Conservation (phyloP, 306 rosid genomes). For the Amphicarpaea edgeworthii region DNA sequence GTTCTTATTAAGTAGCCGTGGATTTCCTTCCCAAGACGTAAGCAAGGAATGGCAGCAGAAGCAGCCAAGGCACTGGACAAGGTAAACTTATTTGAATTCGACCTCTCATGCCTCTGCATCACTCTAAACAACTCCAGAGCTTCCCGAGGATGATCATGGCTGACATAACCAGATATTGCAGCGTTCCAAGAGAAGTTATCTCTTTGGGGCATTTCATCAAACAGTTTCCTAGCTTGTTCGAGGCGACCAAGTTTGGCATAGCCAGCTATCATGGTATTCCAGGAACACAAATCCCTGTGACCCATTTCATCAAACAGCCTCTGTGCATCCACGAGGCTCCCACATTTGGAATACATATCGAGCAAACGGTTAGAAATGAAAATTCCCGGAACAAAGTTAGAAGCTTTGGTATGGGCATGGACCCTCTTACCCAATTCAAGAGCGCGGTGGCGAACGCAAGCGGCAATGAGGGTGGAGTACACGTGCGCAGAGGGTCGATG, state of each 20-base stretch:
- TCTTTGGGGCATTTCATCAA: constrained; percentile 8
- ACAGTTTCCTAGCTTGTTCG: background rate
- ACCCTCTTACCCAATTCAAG: constrained; percentile 14
- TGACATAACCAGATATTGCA: constrained; percentile 6
- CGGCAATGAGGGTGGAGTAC: constrained; percentile 7
- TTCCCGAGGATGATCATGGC: constrained; percentile 5
- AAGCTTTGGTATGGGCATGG: constrained; percentile 18
- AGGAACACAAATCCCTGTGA: constrained; percentile 26
- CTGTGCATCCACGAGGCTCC: constrained; percentile 10
- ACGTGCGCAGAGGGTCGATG: background rate
- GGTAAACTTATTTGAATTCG: constrained; percentile 12
- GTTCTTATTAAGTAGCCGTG: constrained; percentile 13
- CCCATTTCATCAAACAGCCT: constrained; percentile 1
- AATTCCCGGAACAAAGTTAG: constrained; percentile 1
- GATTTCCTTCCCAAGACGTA: constrained; percentile 11
- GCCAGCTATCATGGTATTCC: background rate
- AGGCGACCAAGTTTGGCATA: constrained; percentile 23
- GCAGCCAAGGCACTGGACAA: constrained; percentile 16
- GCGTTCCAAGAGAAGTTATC: constrained; percentile 17
- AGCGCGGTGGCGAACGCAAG: constrained; percentile 12
- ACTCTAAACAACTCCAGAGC: constrained; percentile 11
- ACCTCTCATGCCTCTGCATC: constrained; percentile 4
- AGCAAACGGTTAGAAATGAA: constrained; percentile 13
- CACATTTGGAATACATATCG: constrained; percentile 18
- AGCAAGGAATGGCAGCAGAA: constrained; percentile 30